Conservation (phyloP, 768 basidiomycete genomes). For the Pulveroboletus sp. region DNA sequence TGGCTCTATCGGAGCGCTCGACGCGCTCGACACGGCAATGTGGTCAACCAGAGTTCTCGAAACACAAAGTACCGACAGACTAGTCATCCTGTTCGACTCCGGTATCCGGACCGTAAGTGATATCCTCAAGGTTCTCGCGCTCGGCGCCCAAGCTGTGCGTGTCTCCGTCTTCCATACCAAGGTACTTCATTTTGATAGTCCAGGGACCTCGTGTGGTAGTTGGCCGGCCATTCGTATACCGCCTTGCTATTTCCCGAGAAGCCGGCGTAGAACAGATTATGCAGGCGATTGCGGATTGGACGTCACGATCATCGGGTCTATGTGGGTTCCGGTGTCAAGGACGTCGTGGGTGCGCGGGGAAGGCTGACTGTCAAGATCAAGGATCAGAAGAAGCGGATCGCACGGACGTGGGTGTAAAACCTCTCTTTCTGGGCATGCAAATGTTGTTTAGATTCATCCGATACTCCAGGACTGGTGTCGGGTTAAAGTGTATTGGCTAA, state of each 20-base stretch:
- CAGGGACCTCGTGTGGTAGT: constrained; percentile 19
- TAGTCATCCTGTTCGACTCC: constrained; percentile 70
- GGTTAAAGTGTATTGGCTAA: too few species aligned
- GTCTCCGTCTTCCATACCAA: neutral
- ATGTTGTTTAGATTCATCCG: too few species aligned
- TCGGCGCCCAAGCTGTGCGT: constrained; percentile 54
- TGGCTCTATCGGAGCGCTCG: constrained; percentile 71
- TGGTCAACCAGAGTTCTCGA: constrained; percentile 54
- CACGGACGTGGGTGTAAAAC: neutral
- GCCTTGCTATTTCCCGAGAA: constrained; percentile 46
- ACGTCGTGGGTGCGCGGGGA: constrained; percentile 37
- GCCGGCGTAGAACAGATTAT: constrained; percentile 48
- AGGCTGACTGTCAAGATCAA: constrained; percentile 31
- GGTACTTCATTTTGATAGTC: neutral
- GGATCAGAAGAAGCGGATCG: neutral
- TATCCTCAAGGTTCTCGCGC: constrained; percentile 52
- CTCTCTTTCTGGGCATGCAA: too few species aligned
- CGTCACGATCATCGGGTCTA: constrained; percentile 42
- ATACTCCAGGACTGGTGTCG: too few species aligned
- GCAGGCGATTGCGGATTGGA: constrained; percentile 42
- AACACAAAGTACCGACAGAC: constrained; percentile 56
- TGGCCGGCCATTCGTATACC: constrained; percentile 46
- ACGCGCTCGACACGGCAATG: constrained; percentile 67
- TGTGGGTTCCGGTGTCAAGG: constrained; percentile 37
- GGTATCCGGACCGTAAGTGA: constrained; percentile 57